A percentile compares a stretch with the other conserved stretches of the same genome.
phyloP scores from a whole-genome alignment of 768 basidiomycete genomes.

The Exidia glandulosa region DNA sequence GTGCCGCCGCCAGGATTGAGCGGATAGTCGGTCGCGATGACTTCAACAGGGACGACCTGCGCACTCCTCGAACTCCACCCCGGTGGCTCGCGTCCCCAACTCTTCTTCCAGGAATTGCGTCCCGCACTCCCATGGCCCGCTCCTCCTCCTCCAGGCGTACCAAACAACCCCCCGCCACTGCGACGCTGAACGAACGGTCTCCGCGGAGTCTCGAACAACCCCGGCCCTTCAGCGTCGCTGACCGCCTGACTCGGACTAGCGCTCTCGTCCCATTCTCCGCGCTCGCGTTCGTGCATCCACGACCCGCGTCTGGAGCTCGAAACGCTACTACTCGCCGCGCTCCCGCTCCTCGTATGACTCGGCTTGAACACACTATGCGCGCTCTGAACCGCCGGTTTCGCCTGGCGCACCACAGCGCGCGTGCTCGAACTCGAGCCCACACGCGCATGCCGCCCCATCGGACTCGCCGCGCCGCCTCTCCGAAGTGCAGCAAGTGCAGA shows the following conservation, averaged over 20 bases:
- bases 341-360: not conserved
- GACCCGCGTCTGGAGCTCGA: not conserved
- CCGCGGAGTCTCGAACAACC: not conserved
- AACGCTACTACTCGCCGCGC: not conserved
- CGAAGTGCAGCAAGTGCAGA: not conserved
- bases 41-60: conserved; percentile 60
- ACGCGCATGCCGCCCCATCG: conserved; percentile 61
- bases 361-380: conserved; percentile 56
- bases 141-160: not conserved
- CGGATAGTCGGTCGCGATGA: conserved; percentile 55
- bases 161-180: not conserved
- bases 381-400: conserved; percentile 27
- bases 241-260: not conserved
- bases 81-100: conserved; percentile 79
- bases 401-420: conserved; percentile 56
- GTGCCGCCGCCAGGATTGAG: conserved; percentile 16
- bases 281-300: not conserved
- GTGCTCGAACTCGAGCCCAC: conserved; percentile 77
- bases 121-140: not conserved
- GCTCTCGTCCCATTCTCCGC: not conserved
- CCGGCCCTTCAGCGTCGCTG: not conserved
- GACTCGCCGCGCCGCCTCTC: conserved; percentile 42
- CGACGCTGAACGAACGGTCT: not conserved
- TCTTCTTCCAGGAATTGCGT: conserved; percentile 65
- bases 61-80: conserved; percentile 62